phyloP scores from a whole-genome alignment of 179 eudicot genomes.

The Drosera spatulata region DNA sequence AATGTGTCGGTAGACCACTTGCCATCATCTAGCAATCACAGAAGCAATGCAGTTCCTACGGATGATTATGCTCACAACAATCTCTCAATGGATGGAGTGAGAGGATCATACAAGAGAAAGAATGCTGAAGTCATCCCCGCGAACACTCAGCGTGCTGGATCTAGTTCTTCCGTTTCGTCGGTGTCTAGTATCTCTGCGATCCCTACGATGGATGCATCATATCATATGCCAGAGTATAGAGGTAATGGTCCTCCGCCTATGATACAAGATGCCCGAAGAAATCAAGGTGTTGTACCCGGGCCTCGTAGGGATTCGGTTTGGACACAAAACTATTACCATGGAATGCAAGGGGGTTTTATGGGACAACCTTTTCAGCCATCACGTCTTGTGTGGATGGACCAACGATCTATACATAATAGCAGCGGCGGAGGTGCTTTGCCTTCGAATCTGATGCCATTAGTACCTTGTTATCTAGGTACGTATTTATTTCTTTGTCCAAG shows the following conservation, averaged over 20 bases:
- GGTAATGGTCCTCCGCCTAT: too few species aligned
- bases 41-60: conserved; percentile 26
- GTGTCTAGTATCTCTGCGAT: conserved; percentile 26
- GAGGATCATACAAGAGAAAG: conserved; percentile 64
- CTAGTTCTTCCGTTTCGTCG: conserved; percentile 53
- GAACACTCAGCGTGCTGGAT: conserved; percentile 19
- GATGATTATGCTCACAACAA: conserved; percentile 20
- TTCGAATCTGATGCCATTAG: conserved; percentile 49
- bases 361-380: conserved; percentile 17
- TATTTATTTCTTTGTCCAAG: background rate
- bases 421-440: conserved; percentile 5
- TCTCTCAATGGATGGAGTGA: conserved; percentile 28
- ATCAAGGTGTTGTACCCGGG: too few species aligned
- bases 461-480: conserved; percentile 63
- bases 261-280: too few species aligned
- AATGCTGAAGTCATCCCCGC: conserved; percentile 33
- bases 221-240: conserved; percentile 21
- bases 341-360: too few species aligned
- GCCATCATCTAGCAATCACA: conserved; percentile 43
- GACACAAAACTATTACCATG: too few species aligned
- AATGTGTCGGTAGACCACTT: conserved; percentile 26
- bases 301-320: too few species aligned
- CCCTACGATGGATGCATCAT: conserved; percentile 14
- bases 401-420: conserved; percentile 11
- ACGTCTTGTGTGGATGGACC: conserved; percentile 52